These are phyloP conservation scores for Raddia distichophylla DNA, from an alignment of 176 grass and related monocot species.

Conservation along the genomic window DNA sequence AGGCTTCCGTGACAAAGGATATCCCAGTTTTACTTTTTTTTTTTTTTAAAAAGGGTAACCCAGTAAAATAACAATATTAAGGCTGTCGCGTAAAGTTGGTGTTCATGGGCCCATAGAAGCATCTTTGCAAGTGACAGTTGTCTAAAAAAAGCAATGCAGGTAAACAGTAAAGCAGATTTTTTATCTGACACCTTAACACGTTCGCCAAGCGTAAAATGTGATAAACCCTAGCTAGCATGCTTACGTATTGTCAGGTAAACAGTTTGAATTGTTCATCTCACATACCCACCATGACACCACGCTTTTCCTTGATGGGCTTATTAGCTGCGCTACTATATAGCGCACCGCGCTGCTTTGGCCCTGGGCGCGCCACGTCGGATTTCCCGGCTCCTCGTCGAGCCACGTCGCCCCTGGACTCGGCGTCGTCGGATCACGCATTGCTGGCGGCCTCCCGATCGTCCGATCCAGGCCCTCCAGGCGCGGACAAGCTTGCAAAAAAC, in stretches of 20 bases:
- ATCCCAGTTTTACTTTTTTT: no score
- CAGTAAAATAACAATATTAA: background rate
- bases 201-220: background rate
- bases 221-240: background rate
- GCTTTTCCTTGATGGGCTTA: background rate
- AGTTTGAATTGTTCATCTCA: background rate
- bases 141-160: background rate
- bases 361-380: no score
- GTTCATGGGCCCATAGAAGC: background rate
- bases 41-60: no score
- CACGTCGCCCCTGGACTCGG: no score
- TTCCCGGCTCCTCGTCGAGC: no score
- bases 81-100: background rate
- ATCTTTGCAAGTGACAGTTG: background rate
- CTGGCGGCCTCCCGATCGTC: no score
- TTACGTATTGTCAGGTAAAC: background rate
- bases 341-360: no score
- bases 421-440: no score
- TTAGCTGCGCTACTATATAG: no score
- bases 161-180: background rate
- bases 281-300: background rate
- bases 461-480: no score
- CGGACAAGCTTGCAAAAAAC: no score
- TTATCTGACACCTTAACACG: background rate
- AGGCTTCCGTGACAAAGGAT: no score